Base-by-base conservation (phyloP, 1,284 basidiomycete species). In the Trichosporon ovoides region DNA sequence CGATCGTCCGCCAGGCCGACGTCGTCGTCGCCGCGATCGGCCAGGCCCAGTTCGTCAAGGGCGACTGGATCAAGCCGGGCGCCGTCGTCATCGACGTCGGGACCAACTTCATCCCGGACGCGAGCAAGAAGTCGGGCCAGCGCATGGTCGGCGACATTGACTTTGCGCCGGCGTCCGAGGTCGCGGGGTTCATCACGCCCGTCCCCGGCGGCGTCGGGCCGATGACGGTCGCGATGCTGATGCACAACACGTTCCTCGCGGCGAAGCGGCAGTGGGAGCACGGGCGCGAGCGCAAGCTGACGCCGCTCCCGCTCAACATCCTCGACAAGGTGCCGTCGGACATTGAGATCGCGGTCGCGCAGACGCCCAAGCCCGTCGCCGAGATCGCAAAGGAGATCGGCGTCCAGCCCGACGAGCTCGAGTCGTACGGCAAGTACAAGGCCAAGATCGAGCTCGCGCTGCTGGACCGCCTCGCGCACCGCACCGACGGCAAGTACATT, bases 121-220 rank as follows among this genome's bases (percentile, higher is more conserved):
- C 83, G 4, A 86, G 86, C 66, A 97, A 95, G 79, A 98, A 98
- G 80, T 89, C 89, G 9, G 96, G 96, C 48, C 89, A 95, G 73
- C 88, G 96, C 62, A 84, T 98, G 18, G 93, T 98, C 60, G 96
- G 96, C 52, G 96, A 99, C 77, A 92, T 98, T 59, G 87, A 97
- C 70, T 98, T 85, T 73, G 82, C 83, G 5, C 83, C 87, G 13
- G 95, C 91, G 34, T 80, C 83, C 52, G 74, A 82, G 57, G 85
- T 89, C 62, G 95, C 94, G 7, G 87, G 88, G 4, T 81, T 87
- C 76, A 97, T 99, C 73, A 99, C 96, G 0, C 96, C 96, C 43
- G 96, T 99, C 16, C 96, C 96, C 0, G 93, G 93, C 73, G 96
- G 96, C 64, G 96, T 99, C 56, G 96, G 96, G 20, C 96, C 96